Evolutionary conservation across 1,139 yeast species (phyloP).

Genomic region (Chernovozyma aurita): DNA sequence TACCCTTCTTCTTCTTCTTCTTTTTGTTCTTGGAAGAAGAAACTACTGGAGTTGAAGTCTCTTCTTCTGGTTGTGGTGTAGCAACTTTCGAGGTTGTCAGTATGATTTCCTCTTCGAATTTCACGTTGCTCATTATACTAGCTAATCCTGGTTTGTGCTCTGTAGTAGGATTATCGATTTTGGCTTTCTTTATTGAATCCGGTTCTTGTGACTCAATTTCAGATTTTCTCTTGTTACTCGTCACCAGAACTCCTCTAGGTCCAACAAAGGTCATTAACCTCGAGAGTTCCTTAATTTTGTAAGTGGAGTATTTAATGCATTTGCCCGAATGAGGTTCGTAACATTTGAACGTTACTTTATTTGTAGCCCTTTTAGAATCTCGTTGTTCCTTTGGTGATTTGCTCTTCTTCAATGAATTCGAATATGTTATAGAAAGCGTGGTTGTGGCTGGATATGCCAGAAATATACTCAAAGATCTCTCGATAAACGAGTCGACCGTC

Average conservation of each 20-base stretch:
- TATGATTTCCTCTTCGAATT: constrained; percentile 24
- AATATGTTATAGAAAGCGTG: constrained; percentile 37
- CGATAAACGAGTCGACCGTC: constrained; percentile 33
- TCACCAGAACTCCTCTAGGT: constrained; percentile 63
- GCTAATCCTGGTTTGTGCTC: constrained; percentile 33
- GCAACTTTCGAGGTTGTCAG: constrained; percentile 7
- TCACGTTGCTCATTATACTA: constrained; percentile 38
- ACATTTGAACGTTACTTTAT: constrained; percentile 58
- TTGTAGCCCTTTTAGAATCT: constrained; percentile 19
- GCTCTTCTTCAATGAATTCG: constrained; percentile 24
- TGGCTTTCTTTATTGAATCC: too few species aligned
- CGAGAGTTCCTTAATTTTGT: constrained; percentile 71
- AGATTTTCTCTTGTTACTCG: constrained; percentile 10
- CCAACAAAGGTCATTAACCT: constrained; percentile 80
- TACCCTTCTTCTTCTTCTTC: constrained; percentile 22
- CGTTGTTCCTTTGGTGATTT: constrained; percentile 16
- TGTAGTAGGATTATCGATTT: constrained; percentile 7
- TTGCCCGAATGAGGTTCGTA: constrained; percentile 70
- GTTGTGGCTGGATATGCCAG: constrained; percentile 36
- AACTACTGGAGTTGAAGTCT: constrained; percentile 4
- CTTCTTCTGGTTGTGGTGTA: constrained; percentile 9
- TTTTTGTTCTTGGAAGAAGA: constrained; percentile 12
- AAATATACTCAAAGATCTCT: constrained; percentile 27
- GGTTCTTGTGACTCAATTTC: too few species aligned
- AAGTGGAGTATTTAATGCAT: constrained; percentile 57